phyloP scores from a whole-genome alignment of 371 early-diverging fungal species.

The Dinochytrium kinnereticum region DNA sequence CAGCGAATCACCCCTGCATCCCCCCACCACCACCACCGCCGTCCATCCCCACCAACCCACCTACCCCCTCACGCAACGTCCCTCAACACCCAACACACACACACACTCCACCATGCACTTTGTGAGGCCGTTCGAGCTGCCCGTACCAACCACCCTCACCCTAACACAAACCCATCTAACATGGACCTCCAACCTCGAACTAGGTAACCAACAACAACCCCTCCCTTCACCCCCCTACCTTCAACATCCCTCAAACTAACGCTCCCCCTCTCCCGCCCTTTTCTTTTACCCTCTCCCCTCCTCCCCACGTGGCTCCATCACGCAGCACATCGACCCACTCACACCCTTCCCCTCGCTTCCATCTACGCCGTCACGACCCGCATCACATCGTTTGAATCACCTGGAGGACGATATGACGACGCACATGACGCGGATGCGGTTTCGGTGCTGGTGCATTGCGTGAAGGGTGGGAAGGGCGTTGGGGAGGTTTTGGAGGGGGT shows the following conservation, averaged over 20 bases:
- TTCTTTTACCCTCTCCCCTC: background rate
- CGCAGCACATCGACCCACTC: background rate
- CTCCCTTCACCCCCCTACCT: background rate
- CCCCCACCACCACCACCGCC: background rate
- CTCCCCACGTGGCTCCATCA: background rate
- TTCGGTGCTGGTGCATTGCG: no score
- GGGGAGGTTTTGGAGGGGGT: background rate
- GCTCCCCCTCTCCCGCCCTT: background rate
- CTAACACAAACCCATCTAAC: background rate
- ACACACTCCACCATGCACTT: background rate
- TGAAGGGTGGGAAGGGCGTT: no score
- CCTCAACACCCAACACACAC: background rate
- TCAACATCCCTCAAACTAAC: background rate
- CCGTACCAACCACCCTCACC: background rate
- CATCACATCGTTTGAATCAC: background rate
- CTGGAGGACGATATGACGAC: background rate
- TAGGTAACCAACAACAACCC: background rate
- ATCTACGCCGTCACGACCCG: background rate
- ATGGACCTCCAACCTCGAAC: conserved; percentile 1
- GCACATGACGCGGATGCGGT: background rate
- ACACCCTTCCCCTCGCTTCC: background rate
- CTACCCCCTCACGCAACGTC: background rate
- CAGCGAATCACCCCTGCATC: no score
- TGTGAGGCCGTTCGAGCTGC: conserved; percentile 7
- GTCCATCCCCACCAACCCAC: background rate